phyloP scores from a whole-genome alignment of 176 grass and related monocot species.

The Hsuehochloa calcarea region DNA sequence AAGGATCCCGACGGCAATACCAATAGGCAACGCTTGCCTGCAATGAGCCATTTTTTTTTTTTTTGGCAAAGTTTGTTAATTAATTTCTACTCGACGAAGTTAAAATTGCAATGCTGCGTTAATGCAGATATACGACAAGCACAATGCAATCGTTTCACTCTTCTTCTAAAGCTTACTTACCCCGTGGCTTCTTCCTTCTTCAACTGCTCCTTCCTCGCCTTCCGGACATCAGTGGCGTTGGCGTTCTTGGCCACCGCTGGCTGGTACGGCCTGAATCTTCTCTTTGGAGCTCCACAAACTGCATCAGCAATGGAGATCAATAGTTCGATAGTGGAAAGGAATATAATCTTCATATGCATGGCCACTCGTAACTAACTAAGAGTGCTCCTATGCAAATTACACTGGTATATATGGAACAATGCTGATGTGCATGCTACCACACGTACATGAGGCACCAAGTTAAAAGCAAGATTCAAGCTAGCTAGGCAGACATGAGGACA shows the following conservation, averaged over 20 bases:
- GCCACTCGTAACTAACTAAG: neutral
- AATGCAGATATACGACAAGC: neutral
- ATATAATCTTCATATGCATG: neutral
- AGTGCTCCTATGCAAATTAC: neutral
- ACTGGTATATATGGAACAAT: neutral
- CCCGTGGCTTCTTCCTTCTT: conserved; percentile 72
- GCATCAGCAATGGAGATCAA: conserved; percentile 4
- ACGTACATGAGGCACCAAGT: neutral
- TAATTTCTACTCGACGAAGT: neutral
- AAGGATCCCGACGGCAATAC: conserved; percentile 47
- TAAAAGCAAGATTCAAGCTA: neutral
- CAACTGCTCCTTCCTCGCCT: conserved; percentile 85
- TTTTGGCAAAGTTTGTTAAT: neutral
- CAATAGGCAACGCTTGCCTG: conserved; percentile 78
- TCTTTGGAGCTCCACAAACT: conserved; percentile 95
- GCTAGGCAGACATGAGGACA: neutral
- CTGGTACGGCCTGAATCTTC: conserved; percentile 70
- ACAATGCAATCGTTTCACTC: neutral
- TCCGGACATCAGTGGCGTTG: conserved; percentile 52
- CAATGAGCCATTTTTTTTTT: neutral
- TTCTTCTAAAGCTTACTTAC: conserved; percentile 36
- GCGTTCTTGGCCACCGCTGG: conserved; percentile 63
- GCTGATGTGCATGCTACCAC: neutral
- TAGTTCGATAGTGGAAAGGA: neutral
- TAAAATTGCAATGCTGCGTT: neutral